Percentiles rank a stretch among this genome's conserved stretches.
These are phyloP conservation scores for Penicillium concentricum DNA, from an alignment of 2,329 filamentous ascomycete species.

Conservation along the genomic window DNA sequence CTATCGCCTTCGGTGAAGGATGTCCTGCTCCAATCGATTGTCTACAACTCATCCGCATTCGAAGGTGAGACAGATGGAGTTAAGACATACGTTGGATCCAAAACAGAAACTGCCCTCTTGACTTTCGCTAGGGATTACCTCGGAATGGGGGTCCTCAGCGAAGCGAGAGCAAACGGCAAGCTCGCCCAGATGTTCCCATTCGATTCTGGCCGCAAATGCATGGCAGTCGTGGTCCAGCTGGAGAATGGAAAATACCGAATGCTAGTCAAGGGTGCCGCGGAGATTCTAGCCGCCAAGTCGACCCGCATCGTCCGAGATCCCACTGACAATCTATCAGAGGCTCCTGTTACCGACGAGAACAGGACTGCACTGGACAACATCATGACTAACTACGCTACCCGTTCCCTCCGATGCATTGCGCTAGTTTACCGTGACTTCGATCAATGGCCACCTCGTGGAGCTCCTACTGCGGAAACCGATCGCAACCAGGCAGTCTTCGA, in stretches of 20 bases:
- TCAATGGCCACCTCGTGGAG: constrained; percentile 73
- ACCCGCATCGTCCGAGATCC: constrained; percentile 59
- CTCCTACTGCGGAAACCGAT: constrained; percentile 57
- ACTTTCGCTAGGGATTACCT: constrained; percentile 65
- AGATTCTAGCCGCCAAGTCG: constrained; percentile 50
- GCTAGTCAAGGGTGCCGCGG: constrained; percentile 54
- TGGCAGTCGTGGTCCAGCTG: constrained; percentile 62
- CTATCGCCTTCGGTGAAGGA: constrained; percentile 55
- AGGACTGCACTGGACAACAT: constrained; percentile 61
- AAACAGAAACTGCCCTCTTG: constrained; percentile 75
- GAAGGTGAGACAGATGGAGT: constrained; percentile 63
- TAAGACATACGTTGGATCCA: constrained; percentile 67
- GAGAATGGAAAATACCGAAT: constrained; percentile 57
- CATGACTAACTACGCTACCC: constrained; percentile 74
- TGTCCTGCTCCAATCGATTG: constrained; percentile 63
- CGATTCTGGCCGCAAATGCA: constrained; percentile 67
- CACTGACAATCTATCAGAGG: constrained; percentile 55
- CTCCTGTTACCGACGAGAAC: constrained; percentile 57
- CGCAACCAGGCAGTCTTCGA: constrained; percentile 64
- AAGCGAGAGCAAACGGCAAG: constrained; percentile 62
- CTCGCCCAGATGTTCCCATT: constrained; percentile 57
- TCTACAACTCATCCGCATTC: constrained; percentile 69
- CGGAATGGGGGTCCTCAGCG: constrained; percentile 60
- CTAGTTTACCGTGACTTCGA: constrained; percentile 82
- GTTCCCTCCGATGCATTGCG: constrained; percentile 80